Evolutionary conservation across 139 green algal species (phyloP), one percentile per base, ranked within the genome.

Genomic region (Chlorella sp.): DNA sequence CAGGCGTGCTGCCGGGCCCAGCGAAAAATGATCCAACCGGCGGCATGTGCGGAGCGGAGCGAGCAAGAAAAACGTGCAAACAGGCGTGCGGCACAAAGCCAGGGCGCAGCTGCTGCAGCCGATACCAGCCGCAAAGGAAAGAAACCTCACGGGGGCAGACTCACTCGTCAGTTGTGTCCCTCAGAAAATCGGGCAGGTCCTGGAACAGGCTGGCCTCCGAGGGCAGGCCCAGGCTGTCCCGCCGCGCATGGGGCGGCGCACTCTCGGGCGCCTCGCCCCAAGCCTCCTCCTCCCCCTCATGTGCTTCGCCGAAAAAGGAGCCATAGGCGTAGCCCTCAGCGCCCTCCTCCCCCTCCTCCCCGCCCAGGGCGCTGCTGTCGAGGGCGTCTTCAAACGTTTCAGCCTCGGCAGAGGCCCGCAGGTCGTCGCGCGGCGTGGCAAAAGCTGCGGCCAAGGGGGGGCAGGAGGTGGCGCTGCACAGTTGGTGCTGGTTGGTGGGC

Each of bases 141-240:
- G 8, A 54, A 8, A 54, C 46, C 8, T 54, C 46, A 8, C 8
- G 46, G 8, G 8, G 51, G 34, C 34, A 34, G 3, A 34, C 67
- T 73, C 54, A 82, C 51, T 82, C 76, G 36, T 82, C 76, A 4
- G 76, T 82, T 2, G 76, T 82, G 76, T 82, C 76, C 54, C 62
- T 41, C 22, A 82, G 24, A 38, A 82, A 82, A 30, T 69, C 54
- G 9, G 76, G 77, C 9, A 83, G 30, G 60, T 83, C 77, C 16
- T 58, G 40, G 41, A 83, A 83, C 30, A 83, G 77, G 40, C 40
- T 62, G 9, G 77, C 77, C 60, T 83, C 77, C 13, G 77, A 83
- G 41, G 77, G 77, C 24, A 83, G 77, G 40, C 77, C 77, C 16
- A 62, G 41, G 14, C 60, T 41, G 77, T 83, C 77, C 32, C 40